Evolutionary conservation across 2,329 filamentous ascomycete species (phyloP).

Genomic region (Penicillium fuscoglaucum): DNA sequence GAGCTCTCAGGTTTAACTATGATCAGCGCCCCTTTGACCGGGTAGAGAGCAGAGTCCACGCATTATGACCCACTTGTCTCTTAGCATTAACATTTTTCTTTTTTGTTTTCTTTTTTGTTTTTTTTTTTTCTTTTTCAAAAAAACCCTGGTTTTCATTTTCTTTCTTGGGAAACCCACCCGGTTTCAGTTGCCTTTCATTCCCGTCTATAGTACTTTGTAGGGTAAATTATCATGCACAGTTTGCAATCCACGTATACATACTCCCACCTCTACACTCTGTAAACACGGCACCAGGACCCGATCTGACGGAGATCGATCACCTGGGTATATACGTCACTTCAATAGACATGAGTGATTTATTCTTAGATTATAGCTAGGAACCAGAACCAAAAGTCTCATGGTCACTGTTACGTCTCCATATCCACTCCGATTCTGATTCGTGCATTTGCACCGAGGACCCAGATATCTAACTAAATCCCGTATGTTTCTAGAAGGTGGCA

Average conservation of each 20-base stretch:
- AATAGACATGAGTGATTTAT: constrained; percentile 1
- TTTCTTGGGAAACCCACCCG: constrained; percentile 1
- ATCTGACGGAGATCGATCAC: not conserved
- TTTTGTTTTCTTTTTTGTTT: not conserved
- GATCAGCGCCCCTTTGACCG: constrained; percentile 16
- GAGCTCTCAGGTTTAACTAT: constrained; percentile 13
- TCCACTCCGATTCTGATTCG: constrained; percentile 17
- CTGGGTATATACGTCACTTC: not conserved
- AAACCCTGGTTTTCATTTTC: not conserved
- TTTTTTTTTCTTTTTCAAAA: no score
- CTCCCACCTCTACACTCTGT: not conserved
- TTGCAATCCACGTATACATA: no score
- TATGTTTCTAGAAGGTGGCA: constrained; percentile 28
- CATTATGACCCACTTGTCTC: not conserved
- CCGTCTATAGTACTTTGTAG: not conserved
- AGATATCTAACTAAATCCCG: constrained; percentile 16
- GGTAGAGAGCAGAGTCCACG: not conserved
- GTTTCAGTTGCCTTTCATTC: constrained; percentile 7
- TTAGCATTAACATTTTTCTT: not conserved
- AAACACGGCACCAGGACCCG: constrained; percentile 1
- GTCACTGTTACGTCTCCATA: constrained; percentile 3
- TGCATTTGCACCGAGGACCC: constrained; percentile 9
- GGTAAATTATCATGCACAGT: not conserved
- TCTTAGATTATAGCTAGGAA: not conserved
- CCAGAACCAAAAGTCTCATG: not conserved